Conservation (phyloP, 1,139 yeast genomes). For the Candida anutae region DNA sequence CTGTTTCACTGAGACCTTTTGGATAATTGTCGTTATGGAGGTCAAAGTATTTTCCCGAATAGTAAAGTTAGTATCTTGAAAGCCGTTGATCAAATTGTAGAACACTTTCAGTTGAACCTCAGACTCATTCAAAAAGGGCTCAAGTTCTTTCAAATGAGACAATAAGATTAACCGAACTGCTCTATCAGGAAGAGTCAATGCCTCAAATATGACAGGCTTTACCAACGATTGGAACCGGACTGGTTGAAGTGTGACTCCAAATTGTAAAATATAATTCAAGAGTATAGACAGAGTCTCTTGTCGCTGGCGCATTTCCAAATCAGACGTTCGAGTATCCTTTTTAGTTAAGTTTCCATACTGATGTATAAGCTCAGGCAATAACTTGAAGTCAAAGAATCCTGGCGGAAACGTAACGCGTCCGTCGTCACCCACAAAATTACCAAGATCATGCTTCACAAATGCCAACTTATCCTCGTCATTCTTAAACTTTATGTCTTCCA, state of each 20-base stretch:
- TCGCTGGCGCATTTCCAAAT: conserved; percentile 22
- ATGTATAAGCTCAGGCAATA: conserved; percentile 58
- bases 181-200: conserved; percentile 66
- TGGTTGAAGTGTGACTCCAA: conserved; percentile 31
- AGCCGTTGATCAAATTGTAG: conserved; percentile 63
- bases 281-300: conserved; percentile 36
- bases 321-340: conserved; percentile 17
- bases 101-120: conserved; percentile 69
- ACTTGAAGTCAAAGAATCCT: conserved; percentile 52
- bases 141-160: conserved; percentile 51
- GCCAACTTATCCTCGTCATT: conserved; percentile 43
- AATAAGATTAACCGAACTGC: conserved; percentile 66
- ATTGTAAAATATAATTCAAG: conserved; percentile 39
- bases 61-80: conserved; percentile 75
- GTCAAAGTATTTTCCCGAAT: conserved; percentile 78
- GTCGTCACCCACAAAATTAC: conserved; percentile 8
- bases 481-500: conserved; percentile 47
- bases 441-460: conserved; percentile 42
- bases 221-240: conserved; percentile 38
- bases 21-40: conserved; percentile 56
- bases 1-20: conserved; percentile 69
- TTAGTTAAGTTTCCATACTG: conserved; percentile 25
- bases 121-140: conserved; percentile 43
- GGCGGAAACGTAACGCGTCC: conserved; percentile 36
- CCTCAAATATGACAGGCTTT: conserved; percentile 57